Base-by-base conservation (phyloP, 768 basidiomycete genomes). In the Podaxis rugospora region DNA sequence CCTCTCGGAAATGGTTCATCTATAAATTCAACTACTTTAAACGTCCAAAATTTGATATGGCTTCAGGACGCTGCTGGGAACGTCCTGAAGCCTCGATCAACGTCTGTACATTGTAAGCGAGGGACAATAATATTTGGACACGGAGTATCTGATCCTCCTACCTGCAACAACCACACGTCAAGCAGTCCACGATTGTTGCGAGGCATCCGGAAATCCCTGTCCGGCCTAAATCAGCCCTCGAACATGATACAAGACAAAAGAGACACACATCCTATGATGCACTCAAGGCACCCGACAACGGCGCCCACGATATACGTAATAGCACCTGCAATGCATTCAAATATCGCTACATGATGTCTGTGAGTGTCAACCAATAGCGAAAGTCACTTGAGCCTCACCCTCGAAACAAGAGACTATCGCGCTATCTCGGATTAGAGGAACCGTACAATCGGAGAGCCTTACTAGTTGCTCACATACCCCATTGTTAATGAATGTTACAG, bases 111-210 rank as follows among this genome's bases (percentile, higher is more conserved):
- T 55, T 52, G 40, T 57, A 21, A 28, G 27, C n/a, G 53, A 18
- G 23, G 37, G 18, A 27, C 13, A 55, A 32, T 16, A 21, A 44
- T 25, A 14, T 51, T 36, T 35, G 6, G 28, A 42, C 47, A 63
- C 71, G 10, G 46, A 58, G n/a, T 39, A 27, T 37, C 10, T 25
- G 11, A 50, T 27, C 54, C 3, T 18, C 54, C 51, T 62, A 78
- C 74, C 76, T 67, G 70, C 76, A 82, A 66, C 79, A 81, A 51
- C 77, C 71, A 61, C 77, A 76, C 13, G 79, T 80, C 35, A 83
- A 66, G 64, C 78, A 82, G 63, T 82, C 74, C 5, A 72, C 72
- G 6, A 81, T 66, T 1, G 71, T 71, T 5, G 74, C 75, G 13
- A 81, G 51, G 59, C 69, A 77, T 23, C 71, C 73, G n/a, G 76